These are phyloP conservation scores for Tetracladium marchalianum DNA, from an alignment of 495 filamentous ascomycete genomes.

Conservation along the genomic window DNA sequence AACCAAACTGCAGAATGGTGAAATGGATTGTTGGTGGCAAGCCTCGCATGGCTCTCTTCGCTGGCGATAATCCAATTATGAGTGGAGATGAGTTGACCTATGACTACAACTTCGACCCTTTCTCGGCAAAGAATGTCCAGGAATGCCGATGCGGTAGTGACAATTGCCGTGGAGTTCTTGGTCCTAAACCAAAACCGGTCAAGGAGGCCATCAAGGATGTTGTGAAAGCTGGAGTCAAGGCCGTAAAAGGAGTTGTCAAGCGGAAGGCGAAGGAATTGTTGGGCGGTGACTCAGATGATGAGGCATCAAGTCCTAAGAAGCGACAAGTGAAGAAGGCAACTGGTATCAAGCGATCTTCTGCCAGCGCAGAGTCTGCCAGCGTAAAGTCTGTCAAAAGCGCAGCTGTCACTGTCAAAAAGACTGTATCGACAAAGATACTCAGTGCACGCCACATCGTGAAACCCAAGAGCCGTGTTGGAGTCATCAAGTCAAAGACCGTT, in stretches of 20 bases:
- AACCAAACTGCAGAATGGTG: conserved; percentile 94
- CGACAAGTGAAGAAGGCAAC: conserved; percentile 29
- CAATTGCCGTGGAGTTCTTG: conserved; percentile 70
- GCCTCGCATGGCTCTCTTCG: conserved; percentile 95
- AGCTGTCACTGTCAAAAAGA: conserved; percentile 17
- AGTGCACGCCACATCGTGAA: conserved; percentile 8
- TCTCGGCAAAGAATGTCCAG: conserved; percentile 73
- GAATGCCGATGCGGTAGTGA: conserved; percentile 70
- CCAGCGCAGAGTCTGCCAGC: conserved; percentile 11
- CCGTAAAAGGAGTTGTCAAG: conserved; percentile 29
- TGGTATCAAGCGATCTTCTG: conserved; percentile 21
- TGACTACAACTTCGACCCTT: conserved; percentile 97
- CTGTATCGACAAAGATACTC: conserved; percentile 6
- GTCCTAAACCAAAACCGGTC: conserved; percentile 47
- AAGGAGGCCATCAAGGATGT: conserved; percentile 34
- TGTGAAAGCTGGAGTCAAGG: conserved; percentile 23
- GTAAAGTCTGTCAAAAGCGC: conserved; percentile 13
- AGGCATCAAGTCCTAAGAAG: conserved; percentile 25
- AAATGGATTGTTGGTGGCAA: conserved; percentile 96
- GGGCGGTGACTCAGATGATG: conserved; percentile 22
- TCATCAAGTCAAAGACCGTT: conserved; percentile 7
- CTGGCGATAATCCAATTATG: conserved; percentile 77
- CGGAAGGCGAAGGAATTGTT: conserved; percentile 31
- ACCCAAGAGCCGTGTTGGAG: conserved; percentile 1
- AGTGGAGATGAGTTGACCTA: conserved; percentile 97